Base-by-base conservation (phyloP, 2,329 filamentous ascomycete species). In the Rosellinia necatrix region DNA sequence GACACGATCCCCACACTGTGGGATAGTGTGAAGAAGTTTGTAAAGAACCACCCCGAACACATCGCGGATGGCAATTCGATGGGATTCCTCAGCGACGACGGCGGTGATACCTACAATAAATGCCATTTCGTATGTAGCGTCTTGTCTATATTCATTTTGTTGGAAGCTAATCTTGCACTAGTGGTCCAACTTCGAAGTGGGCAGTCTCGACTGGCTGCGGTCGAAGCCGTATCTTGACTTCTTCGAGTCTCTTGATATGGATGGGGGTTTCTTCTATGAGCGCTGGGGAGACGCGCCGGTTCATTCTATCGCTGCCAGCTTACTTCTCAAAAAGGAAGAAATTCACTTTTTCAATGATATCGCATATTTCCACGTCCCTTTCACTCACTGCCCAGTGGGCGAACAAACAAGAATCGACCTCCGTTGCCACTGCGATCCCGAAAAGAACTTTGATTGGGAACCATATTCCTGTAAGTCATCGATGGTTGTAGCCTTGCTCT, bases 161-260 rank as follows among this genome's bases (percentile, higher is more conserved):
- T 3, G 13, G 48, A 38, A 68, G 51, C 61, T 72, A 68, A 74
- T 64, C 72, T 64, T 12, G 6, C 42, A 60, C 6, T 57, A 93
- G 90, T 99, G 94, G 94, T 97, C 93, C 70, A 99, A 99, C 80
- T 99, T 99, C 66, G 94, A 99, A 74, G 88, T 99, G 65, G 94
- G 93, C 63, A 96, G 89, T 75, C 82, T 99, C 34, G 84, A 96
- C 69, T 99, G 94, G 92, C 84, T 99, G 51, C 88, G 94, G 63
- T 94, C 91, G 63, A 80, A 92, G 72, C 83, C 90, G 19, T 99
- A 99, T 76, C 77, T 88, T 40, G 93, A 97, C 75, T 99, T 86
- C 78, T 99, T 99, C 70, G 85, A 92, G 47, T 83, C 86, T 5
- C 85, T 99, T 25, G 94, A 99, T 74, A 79, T 84, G 65, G 92